phyloP scores from a whole-genome alignment of 805 yeast genomes.

The Dipodascus albidus region DNA sequence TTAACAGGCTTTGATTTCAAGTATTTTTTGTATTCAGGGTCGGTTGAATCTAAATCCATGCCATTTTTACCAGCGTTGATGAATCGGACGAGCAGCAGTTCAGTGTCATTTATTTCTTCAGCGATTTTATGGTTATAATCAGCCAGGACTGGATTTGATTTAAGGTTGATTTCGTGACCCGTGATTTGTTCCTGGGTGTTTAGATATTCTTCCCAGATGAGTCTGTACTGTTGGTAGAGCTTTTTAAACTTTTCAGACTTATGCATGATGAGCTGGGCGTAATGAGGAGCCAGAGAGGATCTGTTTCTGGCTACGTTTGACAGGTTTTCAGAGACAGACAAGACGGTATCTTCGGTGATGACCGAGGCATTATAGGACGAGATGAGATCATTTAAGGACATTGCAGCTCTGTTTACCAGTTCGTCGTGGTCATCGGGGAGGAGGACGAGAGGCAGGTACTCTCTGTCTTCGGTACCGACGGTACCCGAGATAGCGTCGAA shows the following conservation, averaged over 20 bases:
- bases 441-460: slow-evolving; percentile 18
- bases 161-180: not conserved
- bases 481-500: slow-evolving; percentile 18
- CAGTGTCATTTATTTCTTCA: slow-evolving; percentile 14
- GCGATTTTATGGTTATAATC: slow-evolving; percentile 12
- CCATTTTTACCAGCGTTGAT: slow-evolving; percentile 10
- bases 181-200: slow-evolving; percentile 2
- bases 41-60: slow-evolving; percentile 2
- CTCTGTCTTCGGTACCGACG: slow-evolving; percentile 13
- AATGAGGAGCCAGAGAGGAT: slow-evolving; percentile 6
- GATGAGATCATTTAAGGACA: slow-evolving; percentile 20
- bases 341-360: slow-evolving; percentile 14
- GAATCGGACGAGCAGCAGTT: slow-evolving; percentile 14
- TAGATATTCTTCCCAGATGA: slow-evolving; percentile 2
- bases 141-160: slow-evolving; percentile 1
- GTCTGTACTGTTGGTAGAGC: slow-evolving; percentile 4
- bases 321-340: slow-evolving; percentile 10
- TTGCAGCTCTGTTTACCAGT: slow-evolving; percentile 14
- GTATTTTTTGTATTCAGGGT: slow-evolving; percentile 2
- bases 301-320: slow-evolving; percentile 11
- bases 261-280: slow-evolving; percentile 9
- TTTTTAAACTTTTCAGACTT: slow-evolving; percentile 10
- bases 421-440: slow-evolving; percentile 18
- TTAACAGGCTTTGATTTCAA: slow-evolving; percentile 4
- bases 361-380: slow-evolving; percentile 18